Evolutionary conservation across 768 basidiomycete genomes (phyloP).

Genomic region (Trametes elegans): DNA sequence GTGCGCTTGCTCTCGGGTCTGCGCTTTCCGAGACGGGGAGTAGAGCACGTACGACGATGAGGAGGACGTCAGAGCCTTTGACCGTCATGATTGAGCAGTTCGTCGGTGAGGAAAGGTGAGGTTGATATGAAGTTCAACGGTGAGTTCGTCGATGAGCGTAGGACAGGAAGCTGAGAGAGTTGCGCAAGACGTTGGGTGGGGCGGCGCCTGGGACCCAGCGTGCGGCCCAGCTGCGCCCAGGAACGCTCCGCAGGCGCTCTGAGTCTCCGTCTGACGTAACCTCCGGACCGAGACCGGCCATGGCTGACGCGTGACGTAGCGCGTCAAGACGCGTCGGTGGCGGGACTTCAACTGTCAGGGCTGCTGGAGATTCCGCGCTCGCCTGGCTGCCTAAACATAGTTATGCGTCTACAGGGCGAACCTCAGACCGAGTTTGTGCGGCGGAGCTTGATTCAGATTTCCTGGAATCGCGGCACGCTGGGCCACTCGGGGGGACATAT

Average conservation of each 20-base stretch:
- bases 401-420: no score
- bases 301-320: constrained; percentile 6
- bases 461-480: no score
- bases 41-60: constrained; percentile 62
- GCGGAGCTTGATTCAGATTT: no score
- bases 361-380: no score
- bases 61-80: constrained; percentile 69
- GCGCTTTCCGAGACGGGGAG: neutral
- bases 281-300: neutral
- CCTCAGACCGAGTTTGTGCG: no score
- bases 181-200: no score
- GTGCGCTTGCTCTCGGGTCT: neutral
- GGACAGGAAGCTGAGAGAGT: neutral
- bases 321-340: constrained; percentile 9
- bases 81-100: constrained; percentile 21
- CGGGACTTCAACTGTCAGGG: neutral
- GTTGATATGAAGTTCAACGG: neutral
- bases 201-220: no score
- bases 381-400: no score
- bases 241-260: neutral
- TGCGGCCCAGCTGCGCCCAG: neutral
- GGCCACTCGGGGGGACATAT: no score
- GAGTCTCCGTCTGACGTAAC: no score
- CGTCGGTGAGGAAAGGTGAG: neutral
- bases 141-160: neutral